Conservation (phyloP, 345 rosid species). For the Eutrema heterophyllum region DNA sequence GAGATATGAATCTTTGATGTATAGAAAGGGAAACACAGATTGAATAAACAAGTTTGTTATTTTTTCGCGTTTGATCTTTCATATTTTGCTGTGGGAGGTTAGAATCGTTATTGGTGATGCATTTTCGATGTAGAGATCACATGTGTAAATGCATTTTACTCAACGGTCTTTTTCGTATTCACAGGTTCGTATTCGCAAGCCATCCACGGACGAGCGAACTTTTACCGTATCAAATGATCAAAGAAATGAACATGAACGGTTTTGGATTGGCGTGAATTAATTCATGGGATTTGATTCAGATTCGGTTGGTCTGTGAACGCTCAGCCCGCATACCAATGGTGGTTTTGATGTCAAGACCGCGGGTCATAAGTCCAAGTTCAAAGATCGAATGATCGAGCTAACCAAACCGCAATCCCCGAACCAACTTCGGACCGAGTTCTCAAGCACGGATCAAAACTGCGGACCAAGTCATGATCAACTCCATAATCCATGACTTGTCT, state of each 20-base stretch:
- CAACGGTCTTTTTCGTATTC: no score
- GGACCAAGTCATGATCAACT: background rate
- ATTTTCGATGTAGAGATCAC: background rate
- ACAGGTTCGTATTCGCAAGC: background rate
- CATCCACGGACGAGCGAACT: background rate
- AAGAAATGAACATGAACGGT: background rate
- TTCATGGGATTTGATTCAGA: no score
- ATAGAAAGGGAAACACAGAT: background rate
- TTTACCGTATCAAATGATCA: background rate
- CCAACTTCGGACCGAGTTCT: background rate
- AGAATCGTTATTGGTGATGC: background rate
- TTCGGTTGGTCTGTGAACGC: background rate
- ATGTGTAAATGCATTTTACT: background rate
- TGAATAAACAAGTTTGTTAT: constrained; percentile 8
- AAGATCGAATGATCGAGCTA: no score
- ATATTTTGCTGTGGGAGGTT: background rate
- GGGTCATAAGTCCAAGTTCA: background rate
- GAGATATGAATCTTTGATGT: constrained; percentile 19
- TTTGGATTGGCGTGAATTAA: background rate
- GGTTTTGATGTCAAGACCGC: background rate
- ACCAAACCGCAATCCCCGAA: background rate
- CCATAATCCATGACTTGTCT: background rate
- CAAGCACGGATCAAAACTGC: background rate
- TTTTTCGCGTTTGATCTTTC: background rate
- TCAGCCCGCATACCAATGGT: background rate